phyloP scores from a whole-genome alignment of 1,284 basidiomycete genomes.

The Trametes polyzona region DNA sequence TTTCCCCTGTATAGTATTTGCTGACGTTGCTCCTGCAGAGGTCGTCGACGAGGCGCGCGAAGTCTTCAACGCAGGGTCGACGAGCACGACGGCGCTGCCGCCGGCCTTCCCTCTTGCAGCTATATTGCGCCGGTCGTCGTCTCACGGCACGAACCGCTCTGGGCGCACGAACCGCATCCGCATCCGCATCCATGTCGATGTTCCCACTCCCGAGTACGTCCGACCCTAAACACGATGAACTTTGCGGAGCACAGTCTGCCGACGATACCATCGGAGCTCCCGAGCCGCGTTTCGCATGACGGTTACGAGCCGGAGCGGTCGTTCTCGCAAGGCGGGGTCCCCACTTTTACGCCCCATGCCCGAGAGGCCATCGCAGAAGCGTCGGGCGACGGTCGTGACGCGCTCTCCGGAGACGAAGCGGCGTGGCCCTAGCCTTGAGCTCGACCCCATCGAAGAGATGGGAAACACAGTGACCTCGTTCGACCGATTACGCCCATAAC shows the following conservation, averaged over 20 bases:
- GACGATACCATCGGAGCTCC: constrained; percentile 34
- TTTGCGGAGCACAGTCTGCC: constrained; percentile 30
- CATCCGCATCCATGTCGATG: constrained; percentile 14
- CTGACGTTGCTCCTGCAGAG: constrained; percentile 43
- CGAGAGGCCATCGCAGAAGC: constrained; percentile 41
- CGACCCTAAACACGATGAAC: constrained; percentile 20
- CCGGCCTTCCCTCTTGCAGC: constrained; percentile 66
- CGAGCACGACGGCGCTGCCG: constrained; percentile 48
- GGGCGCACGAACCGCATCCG: constrained; percentile 52
- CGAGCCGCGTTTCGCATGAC: constrained; percentile 18
- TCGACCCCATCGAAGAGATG: constrained; percentile 59
- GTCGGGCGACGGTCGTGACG: constrained; percentile 69
- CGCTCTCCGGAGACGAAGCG: constrained; percentile 52
- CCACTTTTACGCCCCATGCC: too few relatives aligned
- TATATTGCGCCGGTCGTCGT: constrained; percentile 51
- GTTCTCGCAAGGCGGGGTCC: too few relatives aligned
- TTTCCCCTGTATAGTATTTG: neutral
- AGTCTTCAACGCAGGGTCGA: constrained; percentile 65
- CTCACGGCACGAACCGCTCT: constrained; percentile 37
- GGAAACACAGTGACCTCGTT: constrained; percentile 66
- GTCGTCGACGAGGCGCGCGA: constrained; percentile 77
- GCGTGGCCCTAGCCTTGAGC: constrained; percentile 35
- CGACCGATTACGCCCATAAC: constrained; percentile 68
- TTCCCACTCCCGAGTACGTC: constrained; percentile 26
- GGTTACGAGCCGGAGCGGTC: neutral